A percentile compares a stretch with the other conserved stretches of the same genome.
Evolutionary conservation across 73 alveolate genomes (phyloP).

Genomic region (Urostyla sp.): DNA sequence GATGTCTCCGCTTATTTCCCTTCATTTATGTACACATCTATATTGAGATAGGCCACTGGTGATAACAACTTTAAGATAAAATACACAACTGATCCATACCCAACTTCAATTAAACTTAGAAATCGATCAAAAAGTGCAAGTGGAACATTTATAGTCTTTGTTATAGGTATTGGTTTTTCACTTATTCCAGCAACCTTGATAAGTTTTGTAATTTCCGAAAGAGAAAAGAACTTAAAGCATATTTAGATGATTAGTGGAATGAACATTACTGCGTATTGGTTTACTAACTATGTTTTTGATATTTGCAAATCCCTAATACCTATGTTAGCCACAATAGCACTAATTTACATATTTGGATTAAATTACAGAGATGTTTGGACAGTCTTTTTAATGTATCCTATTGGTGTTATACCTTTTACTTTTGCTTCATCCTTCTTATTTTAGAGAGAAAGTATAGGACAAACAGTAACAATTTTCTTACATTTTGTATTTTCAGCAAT

Average conservation of each 20-base stretch:
- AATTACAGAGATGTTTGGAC: constrained; percentile 66
- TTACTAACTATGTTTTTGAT: constrained; percentile 91
- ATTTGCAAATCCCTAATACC: constrained; percentile 82
- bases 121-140: constrained; percentile 63
- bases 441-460: constrained; percentile 71
- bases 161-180: constrained; percentile 93
- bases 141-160: constrained; percentile 74
- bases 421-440: constrained; percentile 82
- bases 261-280: constrained; percentile 91
- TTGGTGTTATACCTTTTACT: constrained; percentile 92
- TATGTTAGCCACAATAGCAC: constrained; percentile 74
- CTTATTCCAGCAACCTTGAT: constrained; percentile 94
- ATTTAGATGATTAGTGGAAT: constrained; percentile 92
- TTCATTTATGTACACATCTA: constrained; percentile 60
- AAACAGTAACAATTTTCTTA: constrained; percentile 76
- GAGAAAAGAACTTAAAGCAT: constrained; percentile 93
- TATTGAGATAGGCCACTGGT: constrained; percentile 44
- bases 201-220: constrained; percentile 86
- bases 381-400: constrained; percentile 81
- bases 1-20: constrained; percentile 64
- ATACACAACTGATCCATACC: constrained; percentile 40
- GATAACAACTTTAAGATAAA: constrained; percentile 2
- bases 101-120: constrained; percentile 59
- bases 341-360: constrained; percentile 56
- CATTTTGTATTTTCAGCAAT: constrained; percentile 68